Evolutionary conservation across 2,329 filamentous ascomycete species (phyloP).

Genomic region (Blastomyces emzantsi): DNA sequence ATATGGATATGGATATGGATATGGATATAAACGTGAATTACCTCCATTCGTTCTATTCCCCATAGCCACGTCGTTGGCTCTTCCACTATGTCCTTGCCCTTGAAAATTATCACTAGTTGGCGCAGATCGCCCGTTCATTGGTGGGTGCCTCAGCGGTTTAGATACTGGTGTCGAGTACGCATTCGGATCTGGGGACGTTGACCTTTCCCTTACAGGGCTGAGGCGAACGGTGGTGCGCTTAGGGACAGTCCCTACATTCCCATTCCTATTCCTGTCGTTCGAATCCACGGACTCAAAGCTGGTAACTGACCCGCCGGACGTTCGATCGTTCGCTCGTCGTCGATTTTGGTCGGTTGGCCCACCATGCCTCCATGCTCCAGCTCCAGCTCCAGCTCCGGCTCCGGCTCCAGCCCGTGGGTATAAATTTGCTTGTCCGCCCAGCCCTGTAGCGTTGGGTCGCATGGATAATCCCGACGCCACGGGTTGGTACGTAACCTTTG

Average conservation of each 20-base stretch:
- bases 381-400: background rate
- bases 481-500: background rate
- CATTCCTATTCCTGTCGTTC: slow-evolving; percentile 13
- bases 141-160: background rate
- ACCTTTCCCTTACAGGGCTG: slow-evolving; percentile 19
- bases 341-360: background rate
- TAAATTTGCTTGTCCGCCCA: background rate
- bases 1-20: background rate
- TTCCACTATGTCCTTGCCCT: background rate
- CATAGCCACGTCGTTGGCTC: background rate
- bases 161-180: background rate
- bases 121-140: background rate
- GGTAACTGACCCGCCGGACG: slow-evolving; percentile 12
- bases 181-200: background rate
- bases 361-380: background rate
- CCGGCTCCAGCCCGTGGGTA: background rate
- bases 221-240: slow-evolving; percentile 18
- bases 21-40: background rate
- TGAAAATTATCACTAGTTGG: background rate
- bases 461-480: background rate
- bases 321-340: slow-evolving; percentile 10
- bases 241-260: slow-evolving; percentile 15
- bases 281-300: slow-evolving; percentile 23
- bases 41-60: background rate
- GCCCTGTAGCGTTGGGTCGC: background rate